phyloP scores from a whole-genome alignment of 2,329 filamentous ascomycete species.

The Arachnomyces sp. region DNA sequence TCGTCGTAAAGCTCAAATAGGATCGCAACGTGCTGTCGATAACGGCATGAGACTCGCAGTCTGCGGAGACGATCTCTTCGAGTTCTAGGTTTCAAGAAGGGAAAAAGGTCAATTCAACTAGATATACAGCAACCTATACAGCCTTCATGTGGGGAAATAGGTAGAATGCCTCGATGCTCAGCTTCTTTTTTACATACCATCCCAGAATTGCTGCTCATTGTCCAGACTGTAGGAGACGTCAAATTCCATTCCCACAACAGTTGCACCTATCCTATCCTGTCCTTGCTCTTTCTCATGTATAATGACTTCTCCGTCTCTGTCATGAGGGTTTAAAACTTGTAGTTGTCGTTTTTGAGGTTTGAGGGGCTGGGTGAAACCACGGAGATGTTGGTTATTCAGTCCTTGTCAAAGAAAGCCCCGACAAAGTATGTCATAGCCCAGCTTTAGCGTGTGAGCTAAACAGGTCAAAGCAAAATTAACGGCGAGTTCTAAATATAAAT shows the following conservation, averaged over 20 bases:
- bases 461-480: background rate
- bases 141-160: conserved; percentile 1
- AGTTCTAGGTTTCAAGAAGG: conserved; percentile 45
- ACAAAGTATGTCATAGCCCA: too few species aligned
- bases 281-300: conserved; percentile 23
- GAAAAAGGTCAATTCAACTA: conserved; percentile 9
- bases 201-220: conserved; percentile 82
- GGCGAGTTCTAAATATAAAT: too few species aligned
- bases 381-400: background rate
- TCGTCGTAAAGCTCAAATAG: conserved; percentile 72
- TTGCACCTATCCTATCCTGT: conserved; percentile 23
- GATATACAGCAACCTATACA: conserved; percentile 3
- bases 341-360: background rate
- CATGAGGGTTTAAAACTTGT: background rate
- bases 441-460: too few species aligned
- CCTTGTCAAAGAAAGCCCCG: too few species aligned
- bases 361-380: conserved; percentile 6
- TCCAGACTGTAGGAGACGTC: conserved; percentile 64
- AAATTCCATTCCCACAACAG: conserved; percentile 53
- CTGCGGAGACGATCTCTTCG: conserved; percentile 55
- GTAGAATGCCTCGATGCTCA: conserved; percentile 1
- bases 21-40: conserved; percentile 81
- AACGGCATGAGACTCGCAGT: conserved; percentile 53
- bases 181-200: conserved; percentile 51
- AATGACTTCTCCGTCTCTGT: conserved; percentile 28